phyloP scores from a whole-genome alignment of 768 basidiomycete species.

The Pleurotus citrinopileatus region DNA sequence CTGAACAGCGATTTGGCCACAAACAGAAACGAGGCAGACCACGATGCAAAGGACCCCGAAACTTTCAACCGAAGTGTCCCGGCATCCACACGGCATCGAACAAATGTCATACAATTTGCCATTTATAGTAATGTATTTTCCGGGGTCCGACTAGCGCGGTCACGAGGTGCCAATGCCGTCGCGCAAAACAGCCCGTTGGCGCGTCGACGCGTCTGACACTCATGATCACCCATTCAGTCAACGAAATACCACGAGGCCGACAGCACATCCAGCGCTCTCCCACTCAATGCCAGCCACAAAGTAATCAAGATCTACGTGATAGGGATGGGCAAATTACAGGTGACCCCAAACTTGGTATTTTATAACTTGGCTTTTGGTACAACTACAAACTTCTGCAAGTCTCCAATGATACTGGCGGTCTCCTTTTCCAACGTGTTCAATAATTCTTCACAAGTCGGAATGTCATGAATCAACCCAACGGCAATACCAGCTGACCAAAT shows the following conservation, averaged over 20 bases:
- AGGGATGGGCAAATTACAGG: too few species aligned
- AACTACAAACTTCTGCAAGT: constrained; percentile 33
- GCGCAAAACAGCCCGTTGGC: background rate
- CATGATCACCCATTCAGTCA: constrained; percentile 1
- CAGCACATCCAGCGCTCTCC: too few species aligned
- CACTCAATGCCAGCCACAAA: too few species aligned
- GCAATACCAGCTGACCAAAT: constrained; percentile 76
- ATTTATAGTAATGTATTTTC: constrained; percentile 10
- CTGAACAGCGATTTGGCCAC: constrained; percentile 13
- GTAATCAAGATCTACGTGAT: too few species aligned
- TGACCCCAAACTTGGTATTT: too few species aligned
- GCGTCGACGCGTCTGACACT: background rate
- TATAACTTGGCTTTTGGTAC: constrained; percentile 36
- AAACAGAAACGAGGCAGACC: constrained; percentile 9
- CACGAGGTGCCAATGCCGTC: constrained; percentile 26
- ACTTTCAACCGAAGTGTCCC: background rate
- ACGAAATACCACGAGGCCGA: constrained; percentile 4
- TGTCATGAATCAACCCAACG: constrained; percentile 76
- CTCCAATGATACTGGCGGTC: constrained; percentile 62
- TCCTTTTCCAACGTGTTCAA: constrained; percentile 69
- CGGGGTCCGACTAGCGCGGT: constrained; percentile 35
- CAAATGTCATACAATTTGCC: background rate
- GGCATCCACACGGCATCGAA: constrained; percentile 17
- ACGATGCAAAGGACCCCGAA: constrained; percentile 5
- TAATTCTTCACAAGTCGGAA: constrained; percentile 77